These are phyloP conservation scores for Leishmania turanica DNA, from an alignment of 208 protist species.

Conservation along the genomic window DNA sequence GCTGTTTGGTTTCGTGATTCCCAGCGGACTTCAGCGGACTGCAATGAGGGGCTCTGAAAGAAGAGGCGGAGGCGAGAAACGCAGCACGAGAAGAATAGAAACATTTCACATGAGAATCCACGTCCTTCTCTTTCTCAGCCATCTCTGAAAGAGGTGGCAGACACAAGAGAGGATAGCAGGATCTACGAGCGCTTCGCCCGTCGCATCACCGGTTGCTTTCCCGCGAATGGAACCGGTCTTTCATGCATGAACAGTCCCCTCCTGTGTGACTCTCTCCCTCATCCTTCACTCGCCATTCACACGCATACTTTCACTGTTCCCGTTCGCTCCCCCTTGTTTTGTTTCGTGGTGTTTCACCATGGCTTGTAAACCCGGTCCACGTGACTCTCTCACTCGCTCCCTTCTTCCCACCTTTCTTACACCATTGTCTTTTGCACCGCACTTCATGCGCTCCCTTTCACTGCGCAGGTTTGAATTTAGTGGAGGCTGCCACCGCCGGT, in stretches of 20 bases:
- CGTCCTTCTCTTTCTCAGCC: background rate
- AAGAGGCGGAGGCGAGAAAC: background rate
- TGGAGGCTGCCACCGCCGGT: background rate
- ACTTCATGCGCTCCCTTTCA: background rate
- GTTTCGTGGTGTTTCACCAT: background rate
- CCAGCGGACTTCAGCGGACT: background rate
- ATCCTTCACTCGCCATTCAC: background rate
- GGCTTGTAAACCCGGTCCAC: background rate
- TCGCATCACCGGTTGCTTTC: background rate
- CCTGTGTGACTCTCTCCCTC: background rate
- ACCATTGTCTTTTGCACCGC: background rate
- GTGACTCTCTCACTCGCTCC: background rate
- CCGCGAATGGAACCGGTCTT: background rate
- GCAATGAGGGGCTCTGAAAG: background rate
- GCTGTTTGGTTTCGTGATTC: constrained; percentile 12
- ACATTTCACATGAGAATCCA: background rate
- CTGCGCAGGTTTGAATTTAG: background rate
- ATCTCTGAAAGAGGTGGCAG: background rate
- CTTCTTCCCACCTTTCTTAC: background rate
- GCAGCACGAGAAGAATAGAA: background rate
- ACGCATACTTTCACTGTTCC: background rate
- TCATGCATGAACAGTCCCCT: background rate
- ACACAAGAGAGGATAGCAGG: background rate
- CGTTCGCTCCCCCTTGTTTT: background rate
- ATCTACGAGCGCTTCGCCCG: background rate